Percentiles rank a stretch among this genome's conserved stretches.
Conservation (phyloP, 192 early-diverging fungal genomes). For the Umbelopsis sp. region DNA sequence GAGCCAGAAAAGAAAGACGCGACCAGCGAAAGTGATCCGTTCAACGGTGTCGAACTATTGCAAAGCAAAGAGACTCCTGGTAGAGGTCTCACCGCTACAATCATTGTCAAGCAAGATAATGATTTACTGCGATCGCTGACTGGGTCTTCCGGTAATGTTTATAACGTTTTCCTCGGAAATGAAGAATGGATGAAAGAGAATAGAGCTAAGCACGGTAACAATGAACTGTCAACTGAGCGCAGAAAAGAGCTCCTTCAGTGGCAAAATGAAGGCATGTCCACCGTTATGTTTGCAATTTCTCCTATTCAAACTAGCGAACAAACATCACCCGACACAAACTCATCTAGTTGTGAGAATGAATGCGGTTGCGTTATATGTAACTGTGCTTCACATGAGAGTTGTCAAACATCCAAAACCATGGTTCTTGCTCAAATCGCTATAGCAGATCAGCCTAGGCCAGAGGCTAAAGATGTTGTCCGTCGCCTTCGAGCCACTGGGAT, state of each 20-base stretch:
- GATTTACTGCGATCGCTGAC: conserved; percentile 19
- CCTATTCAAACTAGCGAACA: conserved; percentile 31
- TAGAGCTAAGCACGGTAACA: conserved; percentile 38
- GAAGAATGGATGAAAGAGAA: conserved; percentile 68
- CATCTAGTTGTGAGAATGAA: conserved; percentile 31
- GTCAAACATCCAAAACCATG: conserved; percentile 34
- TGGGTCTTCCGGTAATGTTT: conserved; percentile 35
- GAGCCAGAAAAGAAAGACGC: conserved; percentile 13
- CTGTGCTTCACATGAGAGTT: conserved; percentile 31
- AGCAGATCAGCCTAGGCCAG: conserved; percentile 65
- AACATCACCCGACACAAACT: not conserved
- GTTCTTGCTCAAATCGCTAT: conserved; percentile 52
- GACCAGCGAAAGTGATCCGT: conserved; percentile 27
- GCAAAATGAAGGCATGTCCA: conserved; percentile 61
- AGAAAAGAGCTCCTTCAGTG: conserved; percentile 43
- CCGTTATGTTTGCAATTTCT: conserved; percentile 56
- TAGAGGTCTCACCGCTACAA: conserved; percentile 57
- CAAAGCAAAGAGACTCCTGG: conserved; percentile 69
- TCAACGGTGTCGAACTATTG: conserved; percentile 45
- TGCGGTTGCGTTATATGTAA: conserved; percentile 41
- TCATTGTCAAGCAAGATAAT: conserved; percentile 40
- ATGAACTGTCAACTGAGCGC: conserved; percentile 17
- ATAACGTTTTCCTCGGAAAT: conserved; percentile 63
- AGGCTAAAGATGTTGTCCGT: conserved; percentile 55
- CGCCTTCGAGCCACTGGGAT: conserved; percentile 54